Evolutionary conservation across 2,329 filamentous ascomycete genomes (phyloP), one percentile per base, ranked within the genome.

Genomic region (Phialocephala subalpina): DNA sequence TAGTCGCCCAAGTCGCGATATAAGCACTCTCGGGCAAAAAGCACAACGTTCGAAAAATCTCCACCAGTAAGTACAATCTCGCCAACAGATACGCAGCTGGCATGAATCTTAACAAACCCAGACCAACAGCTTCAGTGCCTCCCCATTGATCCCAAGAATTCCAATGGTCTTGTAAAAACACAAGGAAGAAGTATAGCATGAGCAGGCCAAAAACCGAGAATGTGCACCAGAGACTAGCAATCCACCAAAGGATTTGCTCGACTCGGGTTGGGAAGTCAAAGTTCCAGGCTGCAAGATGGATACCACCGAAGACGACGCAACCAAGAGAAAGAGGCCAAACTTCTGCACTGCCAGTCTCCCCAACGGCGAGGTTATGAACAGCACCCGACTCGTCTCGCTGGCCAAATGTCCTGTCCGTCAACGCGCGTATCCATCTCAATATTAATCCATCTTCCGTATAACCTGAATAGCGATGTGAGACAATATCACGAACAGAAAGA

Each of bases 31-130:
- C 40, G 2, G 60, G 64, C 5, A 66, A 56, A 33, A 60, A 66
- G 27, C 56, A 63, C 3, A 63, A 27, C 12, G 60, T 66, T 22
- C 64, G 20, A 42, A 66, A 66, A 29, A 63, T 57, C 40, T 66
- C 64, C 14, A 66, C 57, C 14, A 63, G 20, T 11, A 66, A 25
- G 49, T 60, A 66, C n/a, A 66, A 29, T 25, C 64, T 60, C 35
- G 63, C 63, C 4, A 55, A 18, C 3, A 62, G 29, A 27, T 65
- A 62, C 35, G 16, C 5, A 6, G 36, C 38, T n/a, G 18, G 38
- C 18, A 2, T 18, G 11, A 56, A 29, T 12, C 40, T 16, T 45
- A 33, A 20, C 11, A 29, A 5, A 22, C 25, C 38, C 18, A 9
- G 5, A 36, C 49, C 14, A 42, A 8, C 9, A 33, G 9, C 29